Conservation (phyloP, 106 monocot species). For the Allium fistulosum region DNA sequence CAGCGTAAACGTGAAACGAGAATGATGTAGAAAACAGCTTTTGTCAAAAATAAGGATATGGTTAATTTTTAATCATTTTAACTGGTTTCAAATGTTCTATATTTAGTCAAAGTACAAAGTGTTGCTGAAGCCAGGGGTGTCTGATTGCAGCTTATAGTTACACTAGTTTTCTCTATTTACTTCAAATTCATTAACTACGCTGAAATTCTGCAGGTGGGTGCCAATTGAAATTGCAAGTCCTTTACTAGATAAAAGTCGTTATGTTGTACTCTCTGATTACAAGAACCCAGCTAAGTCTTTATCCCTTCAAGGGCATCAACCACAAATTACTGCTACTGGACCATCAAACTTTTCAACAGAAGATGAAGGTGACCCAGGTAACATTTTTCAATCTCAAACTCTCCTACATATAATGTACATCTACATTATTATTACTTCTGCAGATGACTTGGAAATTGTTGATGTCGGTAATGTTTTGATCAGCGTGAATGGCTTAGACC, state of each 20-base stretch:
- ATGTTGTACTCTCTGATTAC: conserved; percentile 50
- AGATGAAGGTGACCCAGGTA: conserved; percentile 1
- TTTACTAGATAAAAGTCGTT: conserved; percentile 46
- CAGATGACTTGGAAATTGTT: conserved; percentile 4
- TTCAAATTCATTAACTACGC: neutral
- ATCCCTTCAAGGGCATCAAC: neutral
- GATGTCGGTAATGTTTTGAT: conserved; percentile 38
- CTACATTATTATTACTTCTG: conserved; percentile 8
- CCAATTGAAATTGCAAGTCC: conserved; percentile 46
- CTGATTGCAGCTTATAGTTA: too few species aligned
- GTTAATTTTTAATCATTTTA: too few species aligned
- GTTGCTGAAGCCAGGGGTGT: too few species aligned
- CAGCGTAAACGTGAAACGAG: too few species aligned
- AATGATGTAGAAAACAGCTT: too few species aligned
- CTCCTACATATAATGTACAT: conserved; percentile 22
- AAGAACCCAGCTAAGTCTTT: neutral
- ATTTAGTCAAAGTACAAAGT: too few species aligned
- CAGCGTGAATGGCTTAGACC: conserved; percentile 35
- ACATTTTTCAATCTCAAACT: conserved; percentile 18
- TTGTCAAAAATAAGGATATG: too few species aligned
- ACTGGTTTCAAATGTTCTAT: too few species aligned
- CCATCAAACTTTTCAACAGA: neutral
- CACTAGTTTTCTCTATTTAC: too few species aligned
- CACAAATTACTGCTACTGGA: neutral
- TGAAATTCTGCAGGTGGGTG: conserved; percentile 58